Evolutionary conservation across 352 stramenopile genomes (phyloP), one percentile per base, ranked within the genome.

Genomic region (Phytophthora pluvialis): DNA sequence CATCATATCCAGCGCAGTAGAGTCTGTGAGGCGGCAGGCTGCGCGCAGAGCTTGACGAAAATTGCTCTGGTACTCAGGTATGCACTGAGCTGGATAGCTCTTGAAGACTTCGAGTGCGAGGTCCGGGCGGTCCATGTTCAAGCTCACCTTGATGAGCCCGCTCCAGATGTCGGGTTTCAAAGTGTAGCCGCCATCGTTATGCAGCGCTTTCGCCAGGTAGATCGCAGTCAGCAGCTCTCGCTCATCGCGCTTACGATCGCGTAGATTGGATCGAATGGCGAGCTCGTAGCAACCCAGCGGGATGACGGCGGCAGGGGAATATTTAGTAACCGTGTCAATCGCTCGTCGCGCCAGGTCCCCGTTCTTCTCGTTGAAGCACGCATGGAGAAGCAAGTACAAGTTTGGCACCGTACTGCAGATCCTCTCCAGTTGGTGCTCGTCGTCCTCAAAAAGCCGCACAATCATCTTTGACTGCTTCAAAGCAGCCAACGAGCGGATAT

Each of bases 1-100:
- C 55, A 78, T 69, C 78, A 88, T 83, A 40, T 70, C 61, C 0
- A 85, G 16, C 1, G 70, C 78, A 50, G 60, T 76, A 32, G 70
- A 74, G 52, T 71, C 58, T 33, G 57, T 38, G 7, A 63, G 29
- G 13, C 53, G 45, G 26, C 78, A 83, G 18, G 73, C 69, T 25
- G 69, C 67, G 29, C 64, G 73, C 42, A 85, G 38, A n/a, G 57
- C 78, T 28, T 81, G 70, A n/a, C 67, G 62, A 52, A 83, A 88
- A 25, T 64, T 59, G 4, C 15, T 43, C 49, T 85, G 76, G 60
- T 75, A 66, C 44, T 81, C 66, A 32, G 51, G 60, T 45, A 85
- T 73, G 36, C 63, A 57, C 45, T 88, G 65, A 10, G 46, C 50
- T 13, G 66, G 63, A 43, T 80, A 88, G 5, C 33, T 69, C n/a